Percentiles rank a stretch among this genome's conserved stretches.
Evolutionary conservation across 148 eudicot genomes (phyloP).

Genomic region (Tetragonia tetragonoides): DNA sequence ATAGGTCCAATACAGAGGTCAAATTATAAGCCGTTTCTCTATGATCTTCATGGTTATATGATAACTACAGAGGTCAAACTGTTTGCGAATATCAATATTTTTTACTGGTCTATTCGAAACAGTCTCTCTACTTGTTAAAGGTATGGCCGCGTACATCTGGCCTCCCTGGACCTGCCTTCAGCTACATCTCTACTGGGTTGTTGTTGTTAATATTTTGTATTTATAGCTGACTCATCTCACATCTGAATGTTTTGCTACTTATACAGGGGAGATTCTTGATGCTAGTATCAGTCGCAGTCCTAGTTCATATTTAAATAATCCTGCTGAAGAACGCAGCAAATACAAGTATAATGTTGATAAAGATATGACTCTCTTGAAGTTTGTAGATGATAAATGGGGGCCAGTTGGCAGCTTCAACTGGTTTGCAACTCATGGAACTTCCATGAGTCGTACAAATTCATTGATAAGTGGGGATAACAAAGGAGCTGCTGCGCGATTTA

Average conservation of each 20-base stretch:
- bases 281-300: slow-evolving; percentile 91
- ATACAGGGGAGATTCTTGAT: slow-evolving; percentile 81
- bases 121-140: too few species aligned
- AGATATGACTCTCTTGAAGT: slow-evolving; percentile 92
- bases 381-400: slow-evolving; percentile 89
- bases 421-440: slow-evolving; percentile 99
- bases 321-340: slow-evolving; percentile 70
- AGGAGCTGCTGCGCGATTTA: slow-evolving; percentile 95
- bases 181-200: too few species aligned
- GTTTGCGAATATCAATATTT: too few species aligned
- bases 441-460: slow-evolving; percentile 91
- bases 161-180: too few species aligned
- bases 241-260: slow-evolving; percentile 3
- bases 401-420: slow-evolving; percentile 94
- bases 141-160: too few species aligned
- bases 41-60: too few species aligned
- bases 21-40: too few species aligned
- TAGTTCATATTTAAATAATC: slow-evolving; percentile 86
- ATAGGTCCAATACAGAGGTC: too few species aligned
- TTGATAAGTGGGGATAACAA: slow-evolving; percentile 97
- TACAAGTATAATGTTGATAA: slow-evolving; percentile 86
- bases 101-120: too few species aligned
- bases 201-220: not conserved
- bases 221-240: not conserved
- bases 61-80: too few species aligned